These are phyloP conservation scores for Pisolithus tinctorius DNA, from an alignment of 768 basidiomycete species.

Conservation along the genomic window DNA sequence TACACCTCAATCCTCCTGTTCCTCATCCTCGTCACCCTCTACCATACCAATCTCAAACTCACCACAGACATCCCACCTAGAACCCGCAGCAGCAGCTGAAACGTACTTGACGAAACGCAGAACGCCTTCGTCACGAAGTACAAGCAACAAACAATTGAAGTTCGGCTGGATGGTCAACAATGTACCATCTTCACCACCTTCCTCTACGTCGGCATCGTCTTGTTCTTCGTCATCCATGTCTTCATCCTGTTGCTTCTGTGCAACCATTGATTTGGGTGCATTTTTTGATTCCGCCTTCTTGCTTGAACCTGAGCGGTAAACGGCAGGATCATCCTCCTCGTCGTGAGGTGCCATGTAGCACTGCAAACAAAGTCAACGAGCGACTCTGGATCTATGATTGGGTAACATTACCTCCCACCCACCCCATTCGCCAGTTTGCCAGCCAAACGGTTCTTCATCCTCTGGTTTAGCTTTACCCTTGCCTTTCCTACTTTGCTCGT, in stretches of 20 bases:
- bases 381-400: not conserved
- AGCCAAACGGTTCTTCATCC: constrained; percentile 36
- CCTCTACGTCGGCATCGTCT: constrained; percentile 28
- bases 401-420: constrained; percentile 78
- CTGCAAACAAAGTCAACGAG: constrained; percentile 28
- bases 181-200: constrained; percentile 68
- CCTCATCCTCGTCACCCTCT: constrained; percentile 45
- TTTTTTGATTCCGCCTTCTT: constrained; percentile 25
- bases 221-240: constrained; percentile 24
- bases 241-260: constrained; percentile 10
- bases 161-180: constrained; percentile 82
- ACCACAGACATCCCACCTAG: constrained; percentile 87
- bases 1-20: constrained; percentile 9
- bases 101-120: constrained; percentile 96
- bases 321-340: constrained; percentile 91
- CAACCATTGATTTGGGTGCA: constrained; percentile 6
- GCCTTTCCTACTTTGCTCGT: constrained; percentile 15
- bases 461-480: constrained; percentile 28
- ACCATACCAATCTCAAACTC: constrained; percentile 90
- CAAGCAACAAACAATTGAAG: constrained; percentile 84
- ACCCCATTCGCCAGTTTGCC: constrained; percentile 76
- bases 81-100: constrained; percentile 81
- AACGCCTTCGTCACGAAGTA: constrained; percentile 87
- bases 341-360: constrained; percentile 95
- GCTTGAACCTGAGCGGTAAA: constrained; percentile 66